Percentiles rank a stretch among this genome's conserved stretches.
Conservation (phyloP, 805 yeast genomes). For the Suhomyces faveliae region DNA sequence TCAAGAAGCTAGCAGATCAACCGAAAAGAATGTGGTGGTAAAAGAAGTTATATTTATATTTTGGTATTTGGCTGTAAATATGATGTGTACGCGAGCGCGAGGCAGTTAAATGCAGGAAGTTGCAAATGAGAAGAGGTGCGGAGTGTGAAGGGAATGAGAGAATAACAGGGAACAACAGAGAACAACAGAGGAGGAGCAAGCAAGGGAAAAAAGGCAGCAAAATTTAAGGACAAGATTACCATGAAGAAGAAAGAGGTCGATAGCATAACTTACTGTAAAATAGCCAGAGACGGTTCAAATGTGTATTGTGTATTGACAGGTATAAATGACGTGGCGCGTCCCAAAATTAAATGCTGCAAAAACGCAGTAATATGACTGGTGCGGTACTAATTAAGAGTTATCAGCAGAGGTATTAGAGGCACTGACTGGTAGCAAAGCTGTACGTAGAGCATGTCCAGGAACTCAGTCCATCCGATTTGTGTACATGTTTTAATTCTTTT, state of each 20-base stretch:
- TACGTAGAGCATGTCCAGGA: too few species aligned
- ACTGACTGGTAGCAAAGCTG: too few species aligned
- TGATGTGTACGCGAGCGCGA: neutral
- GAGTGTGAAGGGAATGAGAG: neutral
- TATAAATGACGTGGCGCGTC: neutral
- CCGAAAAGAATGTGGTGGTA: neutral
- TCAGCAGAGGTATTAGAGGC: neutral
- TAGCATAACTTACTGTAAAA: too few species aligned
- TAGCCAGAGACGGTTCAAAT: neutral
- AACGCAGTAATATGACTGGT: neutral
- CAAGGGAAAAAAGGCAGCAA: too few species aligned
- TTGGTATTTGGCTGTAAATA: conserved; percentile 1
- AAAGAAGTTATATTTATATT: neutral
- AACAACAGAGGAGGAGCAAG: too few species aligned
- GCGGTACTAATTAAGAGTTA: neutral
- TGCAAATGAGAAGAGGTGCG: neutral
- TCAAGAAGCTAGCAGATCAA: neutral
- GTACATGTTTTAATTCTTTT: neutral
- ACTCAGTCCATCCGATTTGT: too few species aligned
- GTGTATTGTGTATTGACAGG: neutral
- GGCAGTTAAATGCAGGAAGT: neutral
- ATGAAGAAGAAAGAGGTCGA: too few species aligned
- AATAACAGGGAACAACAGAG: neutral
- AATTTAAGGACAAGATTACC: too few species aligned
- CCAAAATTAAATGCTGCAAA: neutral